Percentiles rank a stretch among this genome's conserved stretches.
These are phyloP conservation scores for Chlamydomonas reinhardtii DNA, from an alignment of 163 green algal species.

Conservation along the genomic window DNA sequence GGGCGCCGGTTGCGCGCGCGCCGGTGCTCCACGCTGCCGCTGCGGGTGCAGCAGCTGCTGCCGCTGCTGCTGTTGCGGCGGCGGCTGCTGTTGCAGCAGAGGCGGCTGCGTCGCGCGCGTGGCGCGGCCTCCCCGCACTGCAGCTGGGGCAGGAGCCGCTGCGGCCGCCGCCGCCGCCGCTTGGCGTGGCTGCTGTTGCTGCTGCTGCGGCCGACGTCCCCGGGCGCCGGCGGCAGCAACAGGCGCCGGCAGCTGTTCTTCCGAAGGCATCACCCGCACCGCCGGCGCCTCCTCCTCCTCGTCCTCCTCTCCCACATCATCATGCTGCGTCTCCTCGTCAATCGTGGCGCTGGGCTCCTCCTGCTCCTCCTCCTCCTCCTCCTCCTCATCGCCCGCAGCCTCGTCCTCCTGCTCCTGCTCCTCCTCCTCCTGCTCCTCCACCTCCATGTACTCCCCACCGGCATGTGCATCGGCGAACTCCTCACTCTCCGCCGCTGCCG, in stretches of 20 bases:
- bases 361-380: not conserved
- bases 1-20: not conserved
- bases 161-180: not conserved
- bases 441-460: not conserved
- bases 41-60: not conserved
- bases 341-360: not conserved
- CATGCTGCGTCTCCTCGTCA: not conserved
- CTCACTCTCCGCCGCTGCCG: not conserved
- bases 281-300: not conserved
- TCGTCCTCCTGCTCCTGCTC: not conserved
- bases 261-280: not conserved
- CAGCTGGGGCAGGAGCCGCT: not conserved
- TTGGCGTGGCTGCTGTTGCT: too few relatives aligned
- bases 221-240: not conserved
- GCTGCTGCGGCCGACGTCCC: not conserved
- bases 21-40: too few relatives aligned
- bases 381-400: not conserved
- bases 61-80: not conserved
- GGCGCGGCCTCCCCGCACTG: not conserved
- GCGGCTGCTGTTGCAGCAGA: not conserved
- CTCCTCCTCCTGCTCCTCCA: not conserved
- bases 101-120: not conserved
- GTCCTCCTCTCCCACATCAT: not conserved
- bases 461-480: not conserved
- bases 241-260: slow-evolving; percentile 27